Base-by-base conservation (phyloP, 2,329 filamentous ascomycete genomes). In the Alternaria ethzedia region DNA sequence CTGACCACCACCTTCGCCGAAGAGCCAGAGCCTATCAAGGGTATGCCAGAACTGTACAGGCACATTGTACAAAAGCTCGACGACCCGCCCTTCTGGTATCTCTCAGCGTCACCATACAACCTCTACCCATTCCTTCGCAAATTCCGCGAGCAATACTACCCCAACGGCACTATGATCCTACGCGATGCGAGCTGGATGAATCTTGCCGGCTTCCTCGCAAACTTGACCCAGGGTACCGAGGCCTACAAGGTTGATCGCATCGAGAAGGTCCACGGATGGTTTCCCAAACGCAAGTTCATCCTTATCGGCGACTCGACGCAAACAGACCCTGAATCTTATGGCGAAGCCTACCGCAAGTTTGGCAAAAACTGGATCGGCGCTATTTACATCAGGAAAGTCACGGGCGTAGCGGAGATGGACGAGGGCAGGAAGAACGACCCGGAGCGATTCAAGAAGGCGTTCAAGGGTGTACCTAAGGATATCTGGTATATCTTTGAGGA, bases 101-200 rank as follows among this genome's bases (percentile, higher is more conserved):
- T 98, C 50, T 96, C 93, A 0, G 94, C 95, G 0, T 97, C 94
- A 0, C 95, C 95, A 0, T 97, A 97, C 83, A 97, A 96, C 72
- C 87, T 98, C 10, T 97, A 97, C 75, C 91, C 92, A 0, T 96
- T 97, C 80, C 86, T 98, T 23, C 89, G 87, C 59, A 79, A 85
- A 1, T 98, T 98, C 81, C 85, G 93, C 36, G 82, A 89, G 57
- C 77, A 84, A 2, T 82, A 91, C 79, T 98, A 90, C 75, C 92
- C 91, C 0, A 86, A 86, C 3, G 95, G 95, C 11, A 93, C 93
- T 23, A 86, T 97, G 66, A 88, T 97, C 36, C 86, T 98, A 7
- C 90, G 95, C 43, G 93, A 97, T 73, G 89, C 91, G 9, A 92
- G 89, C 59, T 97, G 92, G 92, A 90, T 93, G 86, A 94, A 93